Evolutionary conservation across 2,329 filamentous ascomycete species (phyloP).

Genomic region (Aspergillus ustus): DNA sequence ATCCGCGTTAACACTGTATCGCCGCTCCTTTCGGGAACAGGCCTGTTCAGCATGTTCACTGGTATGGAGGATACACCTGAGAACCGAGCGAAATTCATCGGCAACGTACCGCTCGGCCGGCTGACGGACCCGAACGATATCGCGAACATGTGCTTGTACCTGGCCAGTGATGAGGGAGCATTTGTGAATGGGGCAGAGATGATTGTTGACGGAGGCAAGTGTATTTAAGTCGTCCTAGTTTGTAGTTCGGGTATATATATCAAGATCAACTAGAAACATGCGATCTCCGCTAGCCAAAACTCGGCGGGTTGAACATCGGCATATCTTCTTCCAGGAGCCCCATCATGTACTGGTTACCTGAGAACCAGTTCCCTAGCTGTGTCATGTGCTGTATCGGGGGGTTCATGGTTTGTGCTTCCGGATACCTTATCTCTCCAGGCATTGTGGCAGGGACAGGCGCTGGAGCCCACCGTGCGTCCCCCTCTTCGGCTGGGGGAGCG

Average conservation of each 20-base stretch:
- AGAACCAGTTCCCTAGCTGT: slow-evolving; percentile 66
- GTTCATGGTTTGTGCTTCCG: slow-evolving; percentile 19
- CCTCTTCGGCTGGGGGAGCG: slow-evolving; percentile 44
- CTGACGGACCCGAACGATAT: slow-evolving; percentile 62
- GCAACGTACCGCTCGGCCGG: slow-evolving; percentile 50
- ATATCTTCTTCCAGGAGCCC: slow-evolving; percentile 66
- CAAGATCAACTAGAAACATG: background rate
- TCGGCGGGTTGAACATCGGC: slow-evolving; percentile 33
- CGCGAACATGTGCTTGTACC: slow-evolving; percentile 70
- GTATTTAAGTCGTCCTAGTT: slow-evolving; percentile 31
- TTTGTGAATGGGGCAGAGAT: slow-evolving; percentile 76
- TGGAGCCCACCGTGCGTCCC: slow-evolving; percentile 17
- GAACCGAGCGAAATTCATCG: slow-evolving; percentile 50
- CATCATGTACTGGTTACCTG: slow-evolving; percentile 68
- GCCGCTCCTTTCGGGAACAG: slow-evolving; percentile 69
- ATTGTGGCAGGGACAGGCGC: slow-evolving; percentile 6
- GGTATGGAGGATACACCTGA: slow-evolving; percentile 51
- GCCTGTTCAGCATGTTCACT: slow-evolving; percentile 57
- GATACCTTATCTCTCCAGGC: slow-evolving; percentile 15
- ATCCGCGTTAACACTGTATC: slow-evolving; percentile 76
- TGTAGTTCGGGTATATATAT: background rate
- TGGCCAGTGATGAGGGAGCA: slow-evolving; percentile 71
- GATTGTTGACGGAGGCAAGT: slow-evolving; percentile 64
- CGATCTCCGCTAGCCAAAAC: slow-evolving; percentile 10
- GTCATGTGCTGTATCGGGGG: slow-evolving; percentile 37